Percentiles rank a stretch among this genome's conserved stretches.
These are phyloP conservation scores for Ensete glaucum DNA, from an alignment of 176 grass and related monocot genomes.

Conservation along the genomic window DNA sequence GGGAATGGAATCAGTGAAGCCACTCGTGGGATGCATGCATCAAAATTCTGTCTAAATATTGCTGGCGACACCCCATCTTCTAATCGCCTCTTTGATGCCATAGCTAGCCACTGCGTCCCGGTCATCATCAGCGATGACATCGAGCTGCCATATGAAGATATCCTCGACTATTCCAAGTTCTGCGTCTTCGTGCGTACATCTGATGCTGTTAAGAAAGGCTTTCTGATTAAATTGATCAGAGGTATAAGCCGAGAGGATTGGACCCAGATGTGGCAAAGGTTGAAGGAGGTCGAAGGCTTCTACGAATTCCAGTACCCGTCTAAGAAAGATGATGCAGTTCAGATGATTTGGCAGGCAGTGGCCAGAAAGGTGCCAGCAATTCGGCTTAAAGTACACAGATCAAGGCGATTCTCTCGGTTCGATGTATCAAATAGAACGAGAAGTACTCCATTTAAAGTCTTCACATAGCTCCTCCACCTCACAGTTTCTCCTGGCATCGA, in stretches of 20 bases:
- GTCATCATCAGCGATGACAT: slow-evolving; percentile 16
- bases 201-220: slow-evolving; percentile 13
- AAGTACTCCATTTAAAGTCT: not conserved
- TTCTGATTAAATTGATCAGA: slow-evolving; percentile 14
- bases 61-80: slow-evolving; percentile 15
- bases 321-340: slow-evolving; percentile 13
- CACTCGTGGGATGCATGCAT: slow-evolving; percentile 9
- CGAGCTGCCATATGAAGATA: slow-evolving; percentile 5
- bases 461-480: not conserved
- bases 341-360: slow-evolving; percentile 18
- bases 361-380: slow-evolving; percentile 10
- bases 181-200: slow-evolving; percentile 12
- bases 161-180: slow-evolving; percentile 14
- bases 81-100: slow-evolving; percentile 19
- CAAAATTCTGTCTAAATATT: slow-evolving; percentile 15
- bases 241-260: slow-evolving; percentile 8
- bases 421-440: not conserved
- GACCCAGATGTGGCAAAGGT: slow-evolving; percentile 9
- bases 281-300: slow-evolving; percentile 4
- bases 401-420: not conserved
- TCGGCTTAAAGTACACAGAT: slow-evolving; percentile 11
- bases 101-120: slow-evolving; percentile 9
- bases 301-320: slow-evolving; percentile 8
- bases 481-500: not conserved
- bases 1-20: slow-evolving; percentile 6